Evolutionary conservation across 441 rosid genomes (phyloP).

Genomic region (Sinapis alba): DNA sequence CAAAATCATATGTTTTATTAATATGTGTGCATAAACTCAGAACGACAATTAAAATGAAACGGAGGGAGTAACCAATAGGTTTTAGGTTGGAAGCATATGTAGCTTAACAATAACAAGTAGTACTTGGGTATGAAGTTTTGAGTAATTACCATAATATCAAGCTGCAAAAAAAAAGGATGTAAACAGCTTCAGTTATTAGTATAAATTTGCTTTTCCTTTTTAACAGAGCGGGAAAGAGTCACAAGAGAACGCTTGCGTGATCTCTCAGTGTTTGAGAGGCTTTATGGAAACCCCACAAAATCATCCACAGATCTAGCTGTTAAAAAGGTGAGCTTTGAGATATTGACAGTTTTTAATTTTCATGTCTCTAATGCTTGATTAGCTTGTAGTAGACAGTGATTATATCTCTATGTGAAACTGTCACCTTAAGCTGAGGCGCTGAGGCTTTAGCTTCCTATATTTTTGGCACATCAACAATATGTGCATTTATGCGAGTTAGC

Average conservation of each 20-base stretch:
- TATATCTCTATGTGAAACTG: too few species aligned
- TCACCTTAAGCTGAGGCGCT: neutral
- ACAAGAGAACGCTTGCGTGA: conserved; percentile 80
- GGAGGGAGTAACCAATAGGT: too few species aligned
- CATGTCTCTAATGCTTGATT: neutral
- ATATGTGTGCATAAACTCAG: too few species aligned
- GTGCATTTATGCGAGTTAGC: neutral
- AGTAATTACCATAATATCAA: neutral
- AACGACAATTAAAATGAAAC: too few species aligned
- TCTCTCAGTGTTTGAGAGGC: conserved; percentile 79
- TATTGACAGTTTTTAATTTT: neutral
- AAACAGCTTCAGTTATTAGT: neutral
- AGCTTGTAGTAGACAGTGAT: neutral
- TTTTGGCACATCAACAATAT: neutral
- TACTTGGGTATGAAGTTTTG: too few species aligned
- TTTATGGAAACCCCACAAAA: conserved; percentile 73
- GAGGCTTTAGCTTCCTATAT: neutral
- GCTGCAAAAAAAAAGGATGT: neutral
- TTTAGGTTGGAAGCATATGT: too few species aligned
- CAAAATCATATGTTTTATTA: too few species aligned
- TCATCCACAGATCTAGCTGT: conserved; percentile 76
- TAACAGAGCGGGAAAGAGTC: conserved; percentile 64
- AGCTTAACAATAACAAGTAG: too few species aligned
- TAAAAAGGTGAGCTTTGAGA: conserved; percentile 60
- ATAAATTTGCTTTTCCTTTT: conserved; percentile 5